Conservation (phyloP, 352 stramenopile genomes). For the Saprolegnia diclina region DNA sequence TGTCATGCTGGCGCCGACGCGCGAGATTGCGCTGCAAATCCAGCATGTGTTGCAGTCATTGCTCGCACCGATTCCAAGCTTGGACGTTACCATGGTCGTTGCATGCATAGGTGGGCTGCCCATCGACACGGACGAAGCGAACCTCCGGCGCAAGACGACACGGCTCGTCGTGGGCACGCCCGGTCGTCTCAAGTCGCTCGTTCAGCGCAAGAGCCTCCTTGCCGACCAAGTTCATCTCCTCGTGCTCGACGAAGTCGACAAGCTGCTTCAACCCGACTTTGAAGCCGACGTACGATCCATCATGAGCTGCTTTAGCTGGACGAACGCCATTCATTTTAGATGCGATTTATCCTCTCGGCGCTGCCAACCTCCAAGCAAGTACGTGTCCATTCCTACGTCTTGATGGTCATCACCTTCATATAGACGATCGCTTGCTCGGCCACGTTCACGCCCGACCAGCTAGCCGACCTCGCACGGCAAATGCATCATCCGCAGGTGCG, state of each 20-base stretch:
- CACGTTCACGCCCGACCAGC: slow-evolving; percentile 66
- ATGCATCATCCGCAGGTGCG: slow-evolving; percentile 63
- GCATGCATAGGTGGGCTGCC: slow-evolving; percentile 59
- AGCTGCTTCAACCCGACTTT: slow-evolving; percentile 63
- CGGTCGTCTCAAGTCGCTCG: slow-evolving; percentile 60
- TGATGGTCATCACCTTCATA: not conserved
- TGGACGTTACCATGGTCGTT: slow-evolving; percentile 34
- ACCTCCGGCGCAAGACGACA: not conserved
- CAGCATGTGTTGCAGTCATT: slow-evolving; percentile 48
- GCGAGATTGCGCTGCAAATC: slow-evolving; percentile 76
- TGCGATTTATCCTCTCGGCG: slow-evolving; percentile 47
- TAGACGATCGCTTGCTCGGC: slow-evolving; percentile 73
- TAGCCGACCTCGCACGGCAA: slow-evolving; percentile 39
- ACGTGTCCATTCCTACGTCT: not conserved
- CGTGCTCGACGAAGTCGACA: slow-evolving; percentile 79
- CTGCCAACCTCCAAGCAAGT: slow-evolving; percentile 62
- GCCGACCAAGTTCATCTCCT: slow-evolving; percentile 51
- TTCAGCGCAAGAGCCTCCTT: slow-evolving; percentile 47
- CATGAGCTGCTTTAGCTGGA: not conserved
- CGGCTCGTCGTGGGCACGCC: slow-evolving; percentile 63
- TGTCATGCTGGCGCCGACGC: slow-evolving; percentile 66
- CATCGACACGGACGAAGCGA: slow-evolving; percentile 48
- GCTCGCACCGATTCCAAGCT: slow-evolving; percentile 38
- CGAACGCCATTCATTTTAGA: slow-evolving; percentile 35
- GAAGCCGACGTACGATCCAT: slow-evolving; percentile 44